These are phyloP conservation scores for Rhododendron ferrugineum DNA, from an alignment of 148 eudicot genomes.

Conservation along the genomic window DNA sequence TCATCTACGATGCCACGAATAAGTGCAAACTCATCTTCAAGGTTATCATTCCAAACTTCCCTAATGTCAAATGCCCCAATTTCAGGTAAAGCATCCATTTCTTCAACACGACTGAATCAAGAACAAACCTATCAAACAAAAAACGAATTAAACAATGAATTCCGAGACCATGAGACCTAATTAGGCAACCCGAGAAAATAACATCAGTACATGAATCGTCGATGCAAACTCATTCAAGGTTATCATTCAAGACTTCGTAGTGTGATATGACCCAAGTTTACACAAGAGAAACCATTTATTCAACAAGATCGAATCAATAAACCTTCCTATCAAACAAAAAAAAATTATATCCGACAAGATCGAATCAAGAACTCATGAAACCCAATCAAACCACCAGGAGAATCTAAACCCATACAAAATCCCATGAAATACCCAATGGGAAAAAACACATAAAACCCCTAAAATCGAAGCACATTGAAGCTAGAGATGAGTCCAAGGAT, in stretches of 20 bases:
- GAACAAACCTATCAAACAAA: conserved; percentile 1
- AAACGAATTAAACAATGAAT: background rate
- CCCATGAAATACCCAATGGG: background rate
- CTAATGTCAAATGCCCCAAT: conserved; percentile 5
- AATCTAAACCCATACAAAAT: background rate
- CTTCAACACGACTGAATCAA: background rate
- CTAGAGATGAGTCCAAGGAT: background rate
- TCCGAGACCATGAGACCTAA: conserved; percentile 7
- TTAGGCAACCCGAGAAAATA: background rate
- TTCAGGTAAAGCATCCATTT: conserved; percentile 5
- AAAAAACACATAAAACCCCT: background rate
- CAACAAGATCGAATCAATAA: background rate
- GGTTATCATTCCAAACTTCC: conserved; percentile 20
- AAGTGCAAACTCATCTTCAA: conserved; percentile 12
- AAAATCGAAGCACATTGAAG: background rate
- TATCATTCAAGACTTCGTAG: background rate
- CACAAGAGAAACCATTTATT: background rate
- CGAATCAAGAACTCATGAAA: conserved; percentile 1
- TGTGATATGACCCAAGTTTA: background rate
- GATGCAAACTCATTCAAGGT: background rate
- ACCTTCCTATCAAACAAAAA: background rate
- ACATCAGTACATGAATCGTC: background rate
- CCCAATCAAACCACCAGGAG: background rate
- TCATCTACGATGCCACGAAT: conserved; percentile 17
- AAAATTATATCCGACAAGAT: background rate